phyloP scores from a whole-genome alignment of 495 filamentous ascomycete species.

The Choiromyces venosus region DNA sequence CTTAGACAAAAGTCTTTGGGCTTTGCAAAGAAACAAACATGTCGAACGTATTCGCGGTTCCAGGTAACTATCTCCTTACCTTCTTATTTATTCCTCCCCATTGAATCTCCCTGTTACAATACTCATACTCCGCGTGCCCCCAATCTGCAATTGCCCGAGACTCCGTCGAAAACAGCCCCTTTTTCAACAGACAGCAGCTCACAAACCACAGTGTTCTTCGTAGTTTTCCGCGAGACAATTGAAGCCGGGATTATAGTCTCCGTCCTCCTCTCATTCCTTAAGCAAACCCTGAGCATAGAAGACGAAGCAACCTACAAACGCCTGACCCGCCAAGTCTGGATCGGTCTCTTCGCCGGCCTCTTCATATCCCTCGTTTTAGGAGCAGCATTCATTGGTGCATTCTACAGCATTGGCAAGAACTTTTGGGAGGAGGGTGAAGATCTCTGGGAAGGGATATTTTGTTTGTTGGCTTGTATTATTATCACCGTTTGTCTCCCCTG shows the following conservation, averaged over 20 bases:
- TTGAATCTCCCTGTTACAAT: not conserved
- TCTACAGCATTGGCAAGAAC: slow-evolving; percentile 59
- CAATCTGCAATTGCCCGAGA: not conserved
- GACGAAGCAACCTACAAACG: slow-evolving; percentile 47
- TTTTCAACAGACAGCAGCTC: slow-evolving; percentile 6
- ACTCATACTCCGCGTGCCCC: not conserved
- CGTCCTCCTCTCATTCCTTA: slow-evolving; percentile 63
- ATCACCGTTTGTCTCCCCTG: slow-evolving; percentile 47
- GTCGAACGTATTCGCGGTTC: slow-evolving; percentile 47
- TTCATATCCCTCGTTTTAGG: slow-evolving; percentile 57
- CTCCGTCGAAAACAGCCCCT: not conserved
- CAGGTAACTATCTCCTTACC: slow-evolving; percentile 40
- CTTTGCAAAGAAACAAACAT: slow-evolving; percentile 26
- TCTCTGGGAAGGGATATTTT: slow-evolving; percentile 65
- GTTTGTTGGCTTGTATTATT: slow-evolving; percentile 57
- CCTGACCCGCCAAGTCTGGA: slow-evolving; percentile 57
- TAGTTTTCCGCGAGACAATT: slow-evolving; percentile 65
- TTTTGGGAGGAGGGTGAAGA: slow-evolving; percentile 55
- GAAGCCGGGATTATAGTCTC: slow-evolving; percentile 66
- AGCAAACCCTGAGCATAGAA: slow-evolving; percentile 53
- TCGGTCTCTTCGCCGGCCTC: slow-evolving; percentile 53
- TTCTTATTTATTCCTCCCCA: not conserved
- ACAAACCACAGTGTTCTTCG: slow-evolving; percentile 56
- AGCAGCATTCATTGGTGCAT: slow-evolving; percentile 59
- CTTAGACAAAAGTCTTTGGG: not conserved